Evolutionary conservation across 306 rosid species (phyloP).

Genomic region (Prinsepia uniflora): DNA sequence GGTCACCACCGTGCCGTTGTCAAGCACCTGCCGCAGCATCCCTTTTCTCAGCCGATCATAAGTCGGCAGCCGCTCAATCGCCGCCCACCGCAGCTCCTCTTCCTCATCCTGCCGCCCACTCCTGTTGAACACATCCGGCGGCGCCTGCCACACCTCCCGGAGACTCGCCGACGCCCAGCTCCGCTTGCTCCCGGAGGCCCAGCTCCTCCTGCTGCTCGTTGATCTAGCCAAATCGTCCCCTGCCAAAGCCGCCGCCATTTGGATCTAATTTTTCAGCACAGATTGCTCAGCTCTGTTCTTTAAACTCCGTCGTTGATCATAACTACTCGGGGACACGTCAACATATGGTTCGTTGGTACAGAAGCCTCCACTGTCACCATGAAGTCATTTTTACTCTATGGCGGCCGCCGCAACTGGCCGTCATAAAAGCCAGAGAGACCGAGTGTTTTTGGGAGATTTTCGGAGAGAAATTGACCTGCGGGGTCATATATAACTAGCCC

Average conservation of each 20-base stretch:
- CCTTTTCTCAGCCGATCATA: constrained; percentile 68
- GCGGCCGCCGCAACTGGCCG: background rate
- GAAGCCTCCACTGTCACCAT: no score
- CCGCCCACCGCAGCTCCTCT: constrained; percentile 80
- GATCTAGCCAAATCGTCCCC: constrained; percentile 45
- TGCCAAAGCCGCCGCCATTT: constrained; percentile 45
- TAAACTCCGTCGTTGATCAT: no score
- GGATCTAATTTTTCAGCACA: background rate
- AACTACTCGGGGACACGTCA: no score
- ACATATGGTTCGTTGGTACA: no score
- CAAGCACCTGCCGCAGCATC: constrained; percentile 47
- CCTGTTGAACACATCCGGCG: constrained; percentile 31
- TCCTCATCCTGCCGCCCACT: constrained; percentile 42
- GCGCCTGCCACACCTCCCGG: constrained; percentile 46
- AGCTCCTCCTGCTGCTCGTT: constrained; percentile 47
- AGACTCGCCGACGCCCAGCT: constrained; percentile 52
- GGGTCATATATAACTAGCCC: background rate
- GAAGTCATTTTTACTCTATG: no score
- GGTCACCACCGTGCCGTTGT: constrained; percentile 47
- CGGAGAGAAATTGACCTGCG: background rate
- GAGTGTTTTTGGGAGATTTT: background rate
- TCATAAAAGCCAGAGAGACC: background rate
- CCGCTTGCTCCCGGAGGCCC: constrained; percentile 34
- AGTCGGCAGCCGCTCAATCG: constrained; percentile 83
- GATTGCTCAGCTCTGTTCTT: background rate